These are phyloP conservation scores for Bretziella fagacearum DNA, from an alignment of 2,329 filamentous ascomycete genomes.

Conservation along the genomic window DNA sequence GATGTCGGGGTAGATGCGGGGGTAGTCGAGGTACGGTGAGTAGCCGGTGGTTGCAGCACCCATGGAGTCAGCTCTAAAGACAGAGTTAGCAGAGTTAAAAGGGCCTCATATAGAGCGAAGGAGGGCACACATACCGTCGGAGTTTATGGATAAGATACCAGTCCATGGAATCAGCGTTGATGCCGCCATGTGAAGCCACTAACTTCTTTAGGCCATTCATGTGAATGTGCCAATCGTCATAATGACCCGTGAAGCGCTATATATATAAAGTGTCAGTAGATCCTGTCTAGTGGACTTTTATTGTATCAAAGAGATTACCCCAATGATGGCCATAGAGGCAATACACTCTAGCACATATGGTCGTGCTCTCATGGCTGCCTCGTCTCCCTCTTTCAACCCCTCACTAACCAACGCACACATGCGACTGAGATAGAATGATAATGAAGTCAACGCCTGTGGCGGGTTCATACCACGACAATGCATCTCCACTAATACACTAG, in stretches of 20 bases:
- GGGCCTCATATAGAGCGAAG: not conserved
- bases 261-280: not conserved
- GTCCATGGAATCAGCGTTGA: conserved; percentile 8
- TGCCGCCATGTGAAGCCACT: conserved; percentile 9
- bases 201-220: conserved; percentile 14
- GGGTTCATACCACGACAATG: conserved; percentile 12
- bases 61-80: conserved; percentile 8
- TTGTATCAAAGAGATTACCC: conserved; percentile 1
- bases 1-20: conserved; percentile 12
- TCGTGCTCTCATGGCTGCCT: conserved; percentile 7
- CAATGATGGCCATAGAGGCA: conserved; percentile 13
- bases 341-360: conserved; percentile 14
- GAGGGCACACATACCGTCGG: conserved; percentile 8
- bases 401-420: conserved; percentile 14
- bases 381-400: conserved; percentile 12
- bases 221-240: conserved; percentile 14
- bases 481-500: conserved; percentile 13
- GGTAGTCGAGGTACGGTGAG: conserved; percentile 13
- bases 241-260: conserved; percentile 12
- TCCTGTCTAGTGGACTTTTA: no score
- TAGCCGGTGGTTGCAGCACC: conserved; percentile 11
- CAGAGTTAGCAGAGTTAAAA: not conserved
- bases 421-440: conserved; percentile 13
- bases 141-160: conserved; percentile 14
- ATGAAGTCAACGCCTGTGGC: conserved; percentile 9